Percentiles rank a stretch among this genome's conserved stretches.
Evolutionary conservation across 371 early-diverging fungal genomes (phyloP).

Genomic region (Circinella minor): DNA sequence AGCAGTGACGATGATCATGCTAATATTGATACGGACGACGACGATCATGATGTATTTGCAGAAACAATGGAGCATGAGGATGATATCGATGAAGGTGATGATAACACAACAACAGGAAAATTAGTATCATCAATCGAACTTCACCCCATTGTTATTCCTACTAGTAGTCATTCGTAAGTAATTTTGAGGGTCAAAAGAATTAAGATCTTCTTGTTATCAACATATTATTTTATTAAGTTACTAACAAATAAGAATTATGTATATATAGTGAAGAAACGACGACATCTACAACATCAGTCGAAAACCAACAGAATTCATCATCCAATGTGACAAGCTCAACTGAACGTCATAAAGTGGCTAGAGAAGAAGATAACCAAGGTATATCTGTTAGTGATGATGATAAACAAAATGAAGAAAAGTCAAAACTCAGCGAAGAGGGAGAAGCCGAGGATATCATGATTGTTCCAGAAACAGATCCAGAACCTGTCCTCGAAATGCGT

Average conservation of each 20-base stretch:
- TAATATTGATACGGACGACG: constrained; percentile 39
- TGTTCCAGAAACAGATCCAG: constrained; percentile 40
- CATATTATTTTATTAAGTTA: no score
- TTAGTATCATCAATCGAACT: background rate
- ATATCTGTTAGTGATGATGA: background rate
- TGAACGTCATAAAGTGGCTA: background rate
- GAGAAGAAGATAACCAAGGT: background rate
- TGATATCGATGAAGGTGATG: constrained; percentile 11
- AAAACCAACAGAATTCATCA: no score
- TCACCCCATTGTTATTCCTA: background rate
- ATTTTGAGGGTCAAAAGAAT: no score
- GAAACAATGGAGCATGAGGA: constrained; percentile 45
- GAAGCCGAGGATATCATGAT: constrained; percentile 5
- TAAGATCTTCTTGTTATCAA: no score
- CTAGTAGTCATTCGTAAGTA: constrained; percentile 1
- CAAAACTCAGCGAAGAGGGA: constrained; percentile 5
- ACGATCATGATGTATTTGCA: constrained; percentile 48
- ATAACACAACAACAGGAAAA: background rate
- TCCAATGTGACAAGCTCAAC: background rate
- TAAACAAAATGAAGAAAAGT: constrained; percentile 1
- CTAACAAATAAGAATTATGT: no score
- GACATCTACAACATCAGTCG: no score
- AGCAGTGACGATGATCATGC: constrained; percentile 6
- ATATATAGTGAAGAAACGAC: no score
- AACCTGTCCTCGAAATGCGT: constrained; percentile 27